Percentiles rank a stretch among this genome's conserved stretches.
Evolutionary conservation across 2,329 filamentous ascomycete species (phyloP).

Genomic region (Fusarium longipes): DNA sequence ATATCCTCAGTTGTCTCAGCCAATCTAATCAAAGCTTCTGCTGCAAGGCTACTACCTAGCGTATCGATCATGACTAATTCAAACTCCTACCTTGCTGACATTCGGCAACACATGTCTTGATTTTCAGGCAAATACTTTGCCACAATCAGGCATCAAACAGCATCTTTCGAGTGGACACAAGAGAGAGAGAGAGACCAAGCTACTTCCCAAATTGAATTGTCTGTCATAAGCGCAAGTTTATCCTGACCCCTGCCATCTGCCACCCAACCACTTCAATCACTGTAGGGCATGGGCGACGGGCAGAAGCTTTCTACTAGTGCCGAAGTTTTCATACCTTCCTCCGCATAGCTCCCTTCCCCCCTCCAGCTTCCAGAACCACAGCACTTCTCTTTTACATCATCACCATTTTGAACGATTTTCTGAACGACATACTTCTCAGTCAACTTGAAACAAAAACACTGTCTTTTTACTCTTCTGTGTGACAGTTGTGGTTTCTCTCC

Average conservation of each 20-base stretch:
- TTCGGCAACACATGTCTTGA: constrained; percentile 1
- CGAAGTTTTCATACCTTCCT: constrained; percentile 37
- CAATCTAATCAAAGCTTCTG: neutral
- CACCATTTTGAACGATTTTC: neutral
- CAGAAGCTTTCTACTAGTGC: constrained; percentile 38
- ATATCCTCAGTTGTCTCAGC: neutral
- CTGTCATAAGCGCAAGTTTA: constrained; percentile 17
- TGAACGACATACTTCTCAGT: neutral
- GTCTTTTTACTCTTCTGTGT: neutral
- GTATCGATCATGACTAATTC: neutral
- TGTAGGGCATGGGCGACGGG: constrained; percentile 31
- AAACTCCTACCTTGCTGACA: neutral
- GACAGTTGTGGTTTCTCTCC: neutral
- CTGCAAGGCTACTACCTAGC: constrained; percentile 29
- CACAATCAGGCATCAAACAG: constrained; percentile 27
- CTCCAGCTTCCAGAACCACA: constrained; percentile 13
- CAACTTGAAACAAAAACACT: neutral
- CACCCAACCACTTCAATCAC: constrained; percentile 25
- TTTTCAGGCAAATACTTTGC: constrained; percentile 23
- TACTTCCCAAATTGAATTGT: constrained; percentile 15
- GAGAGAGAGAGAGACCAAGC: no score
- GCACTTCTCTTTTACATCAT: constrained; percentile 43
- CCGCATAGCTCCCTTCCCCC: constrained; percentile 34
- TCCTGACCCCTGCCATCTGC: constrained; percentile 34
- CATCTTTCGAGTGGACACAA: neutral